Evolutionary conservation across 2,329 filamentous ascomycete genomes (phyloP), one percentile per base, ranked within the genome.

Genomic region (Malbranchea cinnamomea): DNA sequence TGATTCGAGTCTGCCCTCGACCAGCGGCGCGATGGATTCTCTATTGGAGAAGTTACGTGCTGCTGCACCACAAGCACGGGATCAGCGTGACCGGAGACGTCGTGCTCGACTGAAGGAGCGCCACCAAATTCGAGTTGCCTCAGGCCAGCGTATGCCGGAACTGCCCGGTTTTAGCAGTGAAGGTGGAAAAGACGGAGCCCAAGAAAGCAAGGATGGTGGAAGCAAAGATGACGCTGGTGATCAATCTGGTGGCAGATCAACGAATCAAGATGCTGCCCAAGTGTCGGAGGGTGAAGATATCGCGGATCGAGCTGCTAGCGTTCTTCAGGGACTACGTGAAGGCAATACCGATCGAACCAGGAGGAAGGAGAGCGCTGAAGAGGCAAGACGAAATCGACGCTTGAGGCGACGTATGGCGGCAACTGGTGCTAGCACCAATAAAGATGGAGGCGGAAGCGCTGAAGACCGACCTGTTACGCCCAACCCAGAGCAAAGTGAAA

Each of bases 1-100:
- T 8, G 53, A 53, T 11, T 74, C 74, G 4, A 62, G 67, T 17
- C 78, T 76, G 2, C 78, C 82, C 14, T 68, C 69, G 18, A 77
- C 72, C 33, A 83, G 82, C 5, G 89, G 87, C 31, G 89, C 85
- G 30, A 95, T 98, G 85, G 89, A 98, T 58, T 82, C 79, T 23
- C 63, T 98, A 14, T 71, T 98, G 28, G 83, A 94, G 70, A 95
- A 95, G 57, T 63, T 98, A 33, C 78, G 89, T 34, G 85, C 84
- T 33, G 89, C 89, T 1, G 87, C 85, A 33, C 87, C 89, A 17
- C 82, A 93, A 58, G 73, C 81, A 16, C 69, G 81, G 52, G 85
- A 94, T 52, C 79, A 91, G 53, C 72, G 87, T 47, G 89, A 95
- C 53, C 74, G 84, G 43, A 74, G 89, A 39, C 73, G 87, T 35